Base-by-base conservation (phyloP, 1,284 basidiomycete species). In the Apiotrichum siamense region DNA sequence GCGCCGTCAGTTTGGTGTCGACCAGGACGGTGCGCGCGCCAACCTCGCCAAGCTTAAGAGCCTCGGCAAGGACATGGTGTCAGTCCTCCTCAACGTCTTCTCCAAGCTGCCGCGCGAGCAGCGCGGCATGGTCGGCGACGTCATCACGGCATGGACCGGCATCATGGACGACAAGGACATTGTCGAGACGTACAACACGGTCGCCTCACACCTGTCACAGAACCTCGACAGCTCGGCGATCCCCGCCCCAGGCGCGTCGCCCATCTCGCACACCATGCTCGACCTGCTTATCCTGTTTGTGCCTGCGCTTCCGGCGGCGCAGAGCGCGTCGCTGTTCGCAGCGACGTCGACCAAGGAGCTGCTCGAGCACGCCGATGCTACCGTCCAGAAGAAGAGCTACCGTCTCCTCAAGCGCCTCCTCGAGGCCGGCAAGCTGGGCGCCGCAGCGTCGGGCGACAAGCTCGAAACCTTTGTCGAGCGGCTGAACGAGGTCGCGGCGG, bases 1-100 rank as follows among this genome's bases (percentile, higher is more conserved):
- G 27, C 61, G 66, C 33, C 73, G 76, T 48, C 75, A 76, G 36
- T 81, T 81, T 46, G 79, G 78, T 20, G 62, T 80, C 24, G 76
- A 77, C 51, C 79, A 79, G 26, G 78, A 78, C 29, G 80, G 82
- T 55, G 90, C 88, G 2, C 68, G 75, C 32, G 77, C 76, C 43
- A 93, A 93, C 64, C 63, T 97, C 23, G 77, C 70, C 2, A 86
- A 88, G 69, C 78, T 98, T 51, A 83, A 81, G 44, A 78, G 78
- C 0, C 85, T 97, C 64, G 85, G 84, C 0, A 87, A 91, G 66
- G 94, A 89, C 65, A 93, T 96, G 84, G 81, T 97, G 24, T 86
- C 90, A 0, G 89, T 97, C 4, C 78, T 97, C 39, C 94, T 97
- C 78, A 97, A 99, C 68, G 85, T 99, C n/a, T 97, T 97, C 72